A percentile compares a stretch with the other conserved stretches of the same genome.
Conservation (phyloP, 1,139 yeast species). For the Komagataea norvegica region DNA sequence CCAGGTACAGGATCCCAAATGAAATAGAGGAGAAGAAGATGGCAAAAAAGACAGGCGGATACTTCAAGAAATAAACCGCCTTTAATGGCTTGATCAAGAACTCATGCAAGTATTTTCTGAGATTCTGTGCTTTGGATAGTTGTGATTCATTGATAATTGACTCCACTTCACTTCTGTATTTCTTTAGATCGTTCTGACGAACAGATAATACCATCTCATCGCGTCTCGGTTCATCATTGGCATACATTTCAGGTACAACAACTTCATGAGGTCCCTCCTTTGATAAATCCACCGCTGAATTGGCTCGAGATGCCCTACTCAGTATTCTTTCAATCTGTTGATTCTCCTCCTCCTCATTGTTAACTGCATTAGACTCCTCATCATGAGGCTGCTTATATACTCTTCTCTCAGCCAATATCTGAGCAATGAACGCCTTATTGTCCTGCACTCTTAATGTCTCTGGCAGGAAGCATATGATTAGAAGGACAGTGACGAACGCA, state of each 20-base stretch:
- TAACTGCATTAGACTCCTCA: conserved; percentile 8
- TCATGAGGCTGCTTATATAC: neutral
- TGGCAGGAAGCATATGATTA: conserved; percentile 58
- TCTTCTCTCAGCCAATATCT: conserved; percentile 37
- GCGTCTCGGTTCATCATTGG: conserved; percentile 18
- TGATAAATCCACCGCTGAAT: conserved; percentile 8
- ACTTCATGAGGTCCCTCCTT: conserved; percentile 19
- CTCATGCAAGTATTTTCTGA: conserved; percentile 33
- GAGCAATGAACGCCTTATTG: conserved; percentile 43
- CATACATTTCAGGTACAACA: conserved; percentile 30
- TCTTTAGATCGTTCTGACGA: conserved; percentile 27
- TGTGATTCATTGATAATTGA: conserved; percentile 24
- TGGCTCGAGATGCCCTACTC: conserved; percentile 19
- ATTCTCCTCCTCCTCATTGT: conserved; percentile 18
- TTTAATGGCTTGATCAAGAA: conserved; percentile 45
- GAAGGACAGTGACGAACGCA: conserved; percentile 48
- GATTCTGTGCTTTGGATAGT: conserved; percentile 12
- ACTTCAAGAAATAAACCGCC: conserved; percentile 46
- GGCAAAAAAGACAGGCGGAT: conserved; percentile 72
- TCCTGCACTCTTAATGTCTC: conserved; percentile 67
- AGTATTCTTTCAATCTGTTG: conserved; percentile 16
- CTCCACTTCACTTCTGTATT: conserved; percentile 27
- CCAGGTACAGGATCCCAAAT: conserved; percentile 64
- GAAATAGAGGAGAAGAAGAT: conserved; percentile 61
- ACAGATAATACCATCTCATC: neutral